Evolutionary conservation across 176 grass and related monocot species (phyloP).

Genomic region (Secale cereale): DNA sequence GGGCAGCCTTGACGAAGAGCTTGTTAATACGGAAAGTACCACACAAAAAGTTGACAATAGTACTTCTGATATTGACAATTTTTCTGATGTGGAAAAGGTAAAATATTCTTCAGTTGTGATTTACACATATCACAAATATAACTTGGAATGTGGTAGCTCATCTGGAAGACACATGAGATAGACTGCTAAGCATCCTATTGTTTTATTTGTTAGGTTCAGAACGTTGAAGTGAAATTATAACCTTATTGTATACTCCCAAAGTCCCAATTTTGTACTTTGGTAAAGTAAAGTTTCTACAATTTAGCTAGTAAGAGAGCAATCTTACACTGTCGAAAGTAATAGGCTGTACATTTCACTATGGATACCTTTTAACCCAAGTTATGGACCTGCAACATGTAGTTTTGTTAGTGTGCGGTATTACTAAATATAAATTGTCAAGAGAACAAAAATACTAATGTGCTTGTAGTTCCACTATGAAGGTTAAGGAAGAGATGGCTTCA

Average conservation of each 20-base stretch:
- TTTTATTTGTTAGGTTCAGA: not conserved
- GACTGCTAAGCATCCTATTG: not conserved
- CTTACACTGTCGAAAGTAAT: not conserved
- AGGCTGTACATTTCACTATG: not conserved
- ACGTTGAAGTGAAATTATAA: constrained; percentile 2
- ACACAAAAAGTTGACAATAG: constrained; percentile 35
- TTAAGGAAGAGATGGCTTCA: constrained; percentile 62
- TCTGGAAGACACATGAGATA: not conserved
- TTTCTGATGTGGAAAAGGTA: constrained; percentile 42
- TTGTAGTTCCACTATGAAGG: constrained; percentile 65
- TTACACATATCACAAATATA: not conserved
- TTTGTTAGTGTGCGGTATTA: not conserved
- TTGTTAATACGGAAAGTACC: constrained; percentile 26
- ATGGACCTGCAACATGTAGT: not conserved
- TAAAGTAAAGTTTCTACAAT: not conserved
- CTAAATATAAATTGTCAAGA: constrained; percentile 8
- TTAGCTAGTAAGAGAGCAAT: constrained; percentile 15
- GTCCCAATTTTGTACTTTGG: not conserved
- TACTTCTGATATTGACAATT: constrained; percentile 28
- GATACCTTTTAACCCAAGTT: constrained; percentile 13
- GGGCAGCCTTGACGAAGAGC: constrained; percentile 54
- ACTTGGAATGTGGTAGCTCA: not conserved
- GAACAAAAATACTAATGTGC: constrained; percentile 41
- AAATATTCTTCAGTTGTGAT: constrained; percentile 1
- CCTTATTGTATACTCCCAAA: not conserved